These are phyloP conservation scores for Vigna unguiculata DNA, from an alignment of 306 rosid species.

Conservation along the genomic window DNA sequence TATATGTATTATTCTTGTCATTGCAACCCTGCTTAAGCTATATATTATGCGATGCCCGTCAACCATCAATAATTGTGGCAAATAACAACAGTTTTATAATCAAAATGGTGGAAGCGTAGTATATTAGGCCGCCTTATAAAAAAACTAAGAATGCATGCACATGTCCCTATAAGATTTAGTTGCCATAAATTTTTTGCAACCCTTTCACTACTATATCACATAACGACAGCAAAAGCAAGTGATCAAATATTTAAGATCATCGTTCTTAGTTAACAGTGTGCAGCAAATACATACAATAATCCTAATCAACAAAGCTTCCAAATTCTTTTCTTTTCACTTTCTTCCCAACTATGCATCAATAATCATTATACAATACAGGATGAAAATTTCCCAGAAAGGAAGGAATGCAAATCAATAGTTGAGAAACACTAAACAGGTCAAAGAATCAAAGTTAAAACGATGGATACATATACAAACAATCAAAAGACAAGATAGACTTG, in stretches of 20 bases:
- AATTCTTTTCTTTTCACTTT: slow-evolving; percentile 1
- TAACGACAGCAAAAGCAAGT: slow-evolving; percentile 1
- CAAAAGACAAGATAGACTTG: neutral
- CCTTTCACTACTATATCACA: slow-evolving; percentile 19
- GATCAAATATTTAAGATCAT: slow-evolving; percentile 4
- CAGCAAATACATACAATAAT: slow-evolving; percentile 14
- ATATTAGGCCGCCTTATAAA: neutral
- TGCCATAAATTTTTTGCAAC: slow-evolving; percentile 15
- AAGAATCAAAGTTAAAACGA: no score
- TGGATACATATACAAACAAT: neutral
- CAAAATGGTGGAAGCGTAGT: slow-evolving; percentile 10
- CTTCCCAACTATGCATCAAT: slow-evolving; percentile 2
- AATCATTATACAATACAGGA: no score
- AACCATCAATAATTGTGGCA: slow-evolving; percentile 4
- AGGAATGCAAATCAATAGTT: neutral
- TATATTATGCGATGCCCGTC: neutral
- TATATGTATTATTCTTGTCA: neutral
- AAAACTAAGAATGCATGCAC: slow-evolving; percentile 25
- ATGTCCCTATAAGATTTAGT: slow-evolving; percentile 17
- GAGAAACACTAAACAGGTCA: slow-evolving; percentile 15
- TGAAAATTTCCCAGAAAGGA: neutral
- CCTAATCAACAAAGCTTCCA: slow-evolving; percentile 5
- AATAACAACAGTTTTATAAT: slow-evolving; percentile 14
- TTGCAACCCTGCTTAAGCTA: neutral
- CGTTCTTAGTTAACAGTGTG: slow-evolving; percentile 1